Evolutionary conservation across 2,329 filamentous ascomycete species (phyloP).

Genomic region (Arachnopeziza araneosa): DNA sequence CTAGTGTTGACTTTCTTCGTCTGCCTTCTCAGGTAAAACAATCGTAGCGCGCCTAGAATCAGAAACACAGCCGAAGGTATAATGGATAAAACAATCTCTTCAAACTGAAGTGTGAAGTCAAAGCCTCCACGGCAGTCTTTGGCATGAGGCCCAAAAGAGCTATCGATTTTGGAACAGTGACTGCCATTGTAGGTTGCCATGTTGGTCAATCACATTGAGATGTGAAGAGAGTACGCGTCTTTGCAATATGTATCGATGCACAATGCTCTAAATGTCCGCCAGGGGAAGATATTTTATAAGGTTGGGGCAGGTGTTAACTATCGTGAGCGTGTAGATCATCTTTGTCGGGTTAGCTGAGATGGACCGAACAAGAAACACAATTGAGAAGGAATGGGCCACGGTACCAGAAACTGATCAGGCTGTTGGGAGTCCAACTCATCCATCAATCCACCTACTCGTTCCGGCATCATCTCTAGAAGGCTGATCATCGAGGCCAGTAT

Average conservation of each 20-base stretch:
- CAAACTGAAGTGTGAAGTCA: conserved; percentile 25
- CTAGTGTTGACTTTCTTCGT: background rate
- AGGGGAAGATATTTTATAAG: background rate
- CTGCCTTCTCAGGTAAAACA: conserved; percentile 4
- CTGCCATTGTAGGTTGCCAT: background rate
- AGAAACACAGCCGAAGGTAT: conserved; percentile 18
- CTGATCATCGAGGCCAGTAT: background rate
- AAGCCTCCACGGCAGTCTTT: conserved; percentile 8
- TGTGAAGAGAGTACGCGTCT: background rate
- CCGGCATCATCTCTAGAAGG: background rate
- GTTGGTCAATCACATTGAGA: background rate
- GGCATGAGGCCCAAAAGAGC: background rate
- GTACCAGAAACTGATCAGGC: background rate
- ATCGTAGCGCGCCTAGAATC: conserved; percentile 14
- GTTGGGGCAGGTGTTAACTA: background rate
- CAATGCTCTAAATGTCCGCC: background rate
- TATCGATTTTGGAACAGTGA: background rate
- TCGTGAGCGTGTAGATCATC: background rate
- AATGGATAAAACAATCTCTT: conserved; percentile 21
- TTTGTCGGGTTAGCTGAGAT: background rate
- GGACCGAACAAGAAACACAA: background rate
- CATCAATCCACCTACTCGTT: background rate
- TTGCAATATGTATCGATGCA: background rate
- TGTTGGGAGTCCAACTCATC: background rate
- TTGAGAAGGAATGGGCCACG: background rate